Evolutionary conservation across 2,329 filamentous ascomycete genomes (phyloP).

Genomic region (Hymenoscyphus scutula): DNA sequence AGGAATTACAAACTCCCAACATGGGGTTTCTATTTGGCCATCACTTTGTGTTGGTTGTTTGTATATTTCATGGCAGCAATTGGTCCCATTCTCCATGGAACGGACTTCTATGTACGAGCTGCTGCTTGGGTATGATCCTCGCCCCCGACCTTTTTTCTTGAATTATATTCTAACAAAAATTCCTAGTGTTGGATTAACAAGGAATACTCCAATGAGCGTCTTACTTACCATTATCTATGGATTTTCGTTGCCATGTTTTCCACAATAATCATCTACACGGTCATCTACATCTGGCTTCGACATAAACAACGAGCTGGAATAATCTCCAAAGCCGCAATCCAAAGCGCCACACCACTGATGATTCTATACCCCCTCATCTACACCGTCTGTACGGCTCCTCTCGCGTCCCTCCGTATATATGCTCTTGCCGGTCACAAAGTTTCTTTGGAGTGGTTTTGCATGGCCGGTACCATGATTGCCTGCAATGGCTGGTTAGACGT

Average conservation of each 20-base stretch:
- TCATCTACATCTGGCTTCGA: slow-evolving; percentile 32
- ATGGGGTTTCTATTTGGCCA: slow-evolving; percentile 47
- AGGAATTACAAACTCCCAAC: slow-evolving; percentile 51
- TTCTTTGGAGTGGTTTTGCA: slow-evolving; percentile 54
- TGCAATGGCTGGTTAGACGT: slow-evolving; percentile 57
- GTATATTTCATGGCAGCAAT: slow-evolving; percentile 56
- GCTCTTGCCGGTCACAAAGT: slow-evolving; percentile 55
- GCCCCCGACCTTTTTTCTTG: neutral
- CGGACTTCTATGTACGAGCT: slow-evolving; percentile 60
- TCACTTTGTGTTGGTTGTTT: slow-evolving; percentile 56
- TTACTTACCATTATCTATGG: slow-evolving; percentile 64
- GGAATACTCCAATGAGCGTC: slow-evolving; percentile 51
- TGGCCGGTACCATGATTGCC: slow-evolving; percentile 58
- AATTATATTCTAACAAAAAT: neutral
- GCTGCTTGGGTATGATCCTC: slow-evolving; percentile 55
- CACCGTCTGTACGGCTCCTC: slow-evolving; percentile 64
- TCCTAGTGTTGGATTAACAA: slow-evolving; percentile 61
- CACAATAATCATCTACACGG: slow-evolving; percentile 47
- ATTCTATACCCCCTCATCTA: slow-evolving; percentile 68
- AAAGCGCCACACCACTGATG: slow-evolving; percentile 47
- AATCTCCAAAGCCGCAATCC: slow-evolving; percentile 6
- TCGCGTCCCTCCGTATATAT: slow-evolving; percentile 62
- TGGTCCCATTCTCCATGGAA: slow-evolving; percentile 38
- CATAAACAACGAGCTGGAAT: slow-evolving; percentile 9
- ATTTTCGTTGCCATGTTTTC: slow-evolving; percentile 54